These are phyloP conservation scores for Trichoderma oligosporum DNA, from an alignment of 2,329 filamentous ascomycete species.

Conservation along the genomic window DNA sequence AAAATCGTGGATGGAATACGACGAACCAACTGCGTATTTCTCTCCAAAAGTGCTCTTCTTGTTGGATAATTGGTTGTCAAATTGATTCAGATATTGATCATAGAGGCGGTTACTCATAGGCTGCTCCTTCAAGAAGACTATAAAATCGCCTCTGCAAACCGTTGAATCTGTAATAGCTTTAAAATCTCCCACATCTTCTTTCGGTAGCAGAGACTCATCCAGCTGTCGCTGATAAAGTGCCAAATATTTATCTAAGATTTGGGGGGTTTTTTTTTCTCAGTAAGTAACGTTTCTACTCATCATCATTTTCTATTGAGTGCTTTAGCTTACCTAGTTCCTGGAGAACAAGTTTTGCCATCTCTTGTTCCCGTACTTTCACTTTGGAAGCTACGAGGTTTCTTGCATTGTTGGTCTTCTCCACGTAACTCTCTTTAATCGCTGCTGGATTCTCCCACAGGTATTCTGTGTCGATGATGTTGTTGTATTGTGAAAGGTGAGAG, in stretches of 20 bases:
- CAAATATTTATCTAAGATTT: not conserved
- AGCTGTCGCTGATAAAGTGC: constrained; percentile 8
- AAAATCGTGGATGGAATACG: fast-evolving
- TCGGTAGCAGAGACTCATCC: constrained; percentile 11
- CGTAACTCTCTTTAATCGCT: constrained; percentile 4
- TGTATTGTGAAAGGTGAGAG: constrained; percentile 4
- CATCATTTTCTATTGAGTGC: not conserved
- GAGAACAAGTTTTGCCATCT: not conserved
- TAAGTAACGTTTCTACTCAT: not conserved
- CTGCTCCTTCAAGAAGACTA: constrained; percentile 5
- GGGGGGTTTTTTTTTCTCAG: too few relatives aligned
- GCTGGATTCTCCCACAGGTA: constrained; percentile 14
- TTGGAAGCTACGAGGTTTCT: not conserved
- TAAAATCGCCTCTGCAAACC: not conserved
- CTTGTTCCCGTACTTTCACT: constrained; percentile 1
- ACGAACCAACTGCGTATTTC: constrained; percentile 2
- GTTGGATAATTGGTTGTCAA: constrained; percentile 11
- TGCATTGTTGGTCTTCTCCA: constrained; percentile 2
- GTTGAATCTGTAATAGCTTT: constrained; percentile 10
- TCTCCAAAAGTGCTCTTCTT: constrained; percentile 12
- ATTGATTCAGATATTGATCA: constrained; percentile 9
- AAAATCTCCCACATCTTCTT: constrained; percentile 13
- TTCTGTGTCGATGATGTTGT: constrained; percentile 15
- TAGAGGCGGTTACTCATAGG: constrained; percentile 12
- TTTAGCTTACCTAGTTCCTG: constrained; percentile 2